Base-by-base conservation (phyloP, 805 yeast genomes). In the Candida tallmaniae region DNA sequence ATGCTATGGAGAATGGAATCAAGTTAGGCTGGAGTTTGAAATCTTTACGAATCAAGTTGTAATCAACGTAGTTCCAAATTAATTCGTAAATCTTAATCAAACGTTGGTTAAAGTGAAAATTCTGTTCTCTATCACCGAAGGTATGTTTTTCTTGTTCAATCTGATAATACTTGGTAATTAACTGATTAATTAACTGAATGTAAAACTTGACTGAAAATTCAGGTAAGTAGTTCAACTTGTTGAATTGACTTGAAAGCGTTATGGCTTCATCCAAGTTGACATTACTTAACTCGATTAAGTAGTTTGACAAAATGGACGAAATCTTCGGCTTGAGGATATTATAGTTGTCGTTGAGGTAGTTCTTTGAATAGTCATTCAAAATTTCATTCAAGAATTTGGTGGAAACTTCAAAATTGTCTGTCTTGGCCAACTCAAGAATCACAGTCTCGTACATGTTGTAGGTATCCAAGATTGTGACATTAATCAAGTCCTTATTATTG, bases 331-430 rank as follows among this genome's bases (percentile, higher is more conserved):
- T 54, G 44, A 34, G 28, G 19, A 34, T 25, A 10, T 40, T 25
- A 17, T 48, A 38, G 9, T 27, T 20, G 14, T 23, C 26, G n/a
- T 25, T 30, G 11, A 16, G 11, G 12, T 29, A 16, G 21, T 29
- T 29, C 12, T 8, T 7, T 24, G 29, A 20, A 20, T 20, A 34
- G 27, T 35, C 34, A 25, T 24, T 29, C n/a, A 35, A 30, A 5
- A 80, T 60, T 26, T 67, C 60, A 48, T 81, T 83, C 46, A 83
- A 57, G 36, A 80, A 68, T 38, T 70, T 63, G 1, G 81, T 68
- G 3, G 86, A 79, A 26, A 70, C 45, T 6, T 63, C 60, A 23
- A 67, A 43, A 42, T 78, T 73, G 26, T 70, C 73, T 28, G 74
- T 72, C 33, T 62, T 58, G 9, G 77, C 65, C 34, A 82, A 58